Base-by-base conservation (phyloP, 352 stramenopile species). In the Aphanomyces stellatus region DNA sequence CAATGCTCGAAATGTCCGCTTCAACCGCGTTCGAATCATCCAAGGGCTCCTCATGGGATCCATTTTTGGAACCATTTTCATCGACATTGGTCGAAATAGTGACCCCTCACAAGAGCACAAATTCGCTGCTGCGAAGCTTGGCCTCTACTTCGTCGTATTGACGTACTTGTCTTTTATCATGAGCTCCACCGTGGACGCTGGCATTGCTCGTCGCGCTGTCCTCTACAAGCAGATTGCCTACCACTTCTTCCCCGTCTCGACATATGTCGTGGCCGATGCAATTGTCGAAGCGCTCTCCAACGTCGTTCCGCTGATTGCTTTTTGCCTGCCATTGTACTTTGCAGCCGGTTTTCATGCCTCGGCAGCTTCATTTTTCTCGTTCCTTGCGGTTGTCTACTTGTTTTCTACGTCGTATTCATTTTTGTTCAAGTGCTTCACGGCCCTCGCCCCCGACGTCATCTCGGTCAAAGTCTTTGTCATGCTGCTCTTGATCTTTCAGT, bases 41-140 rank as follows among this genome's bases (percentile, higher is more conserved):
- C 83, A 88, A 65, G 78, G 79, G 53, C 65, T 76, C 41, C 61
- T 77, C 25, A 70, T 81, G 62, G 74, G 66, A 17, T 67, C 77
- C 43, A 64, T 72, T 48, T 69, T 78, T 49, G 76, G 72, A 59
- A 51, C 73, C 31, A 65, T 79, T 28, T 77, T 81, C 49, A 66
- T 76, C 7, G 8, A 71, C 2, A 19, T 73, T 2, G 37, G 37
- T 46, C 37, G 37, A 11, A 11, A 46, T 19, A n/a, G 11, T 11
- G n/a, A 46, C n/a, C 37, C 37, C 11, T 27, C 35, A 15, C 27
- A 63, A 65, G 7, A 24, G 43, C 31, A n/a, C 41, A 34, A 51
- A 34, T 37, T 48, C n/a, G 63, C 10, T 76, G 17, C 25, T 41
- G 69, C 2, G 65, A 77, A 59, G 60, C 55, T 46, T 19, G n/a